phyloP scores from a whole-genome alignment of 441 rosid genomes.

The Euphorbia neoarborescens region DNA sequence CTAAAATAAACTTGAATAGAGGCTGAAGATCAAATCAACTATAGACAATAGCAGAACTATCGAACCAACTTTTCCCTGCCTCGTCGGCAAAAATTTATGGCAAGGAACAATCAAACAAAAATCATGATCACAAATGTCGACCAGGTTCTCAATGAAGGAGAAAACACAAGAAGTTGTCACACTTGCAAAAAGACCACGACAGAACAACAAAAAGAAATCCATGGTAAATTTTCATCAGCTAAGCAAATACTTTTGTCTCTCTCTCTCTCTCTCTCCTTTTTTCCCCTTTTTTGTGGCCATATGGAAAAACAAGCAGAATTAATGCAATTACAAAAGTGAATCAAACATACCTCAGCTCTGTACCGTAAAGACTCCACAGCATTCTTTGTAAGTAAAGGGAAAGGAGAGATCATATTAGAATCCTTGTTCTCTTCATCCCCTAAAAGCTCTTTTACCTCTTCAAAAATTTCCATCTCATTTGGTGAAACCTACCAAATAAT shows the following conservation, averaged over 20 bases:
- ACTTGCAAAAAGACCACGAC: not conserved
- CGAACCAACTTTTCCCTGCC: not conserved
- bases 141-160: not conserved
- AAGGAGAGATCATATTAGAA: slow-evolving; percentile 42
- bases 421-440: slow-evolving; percentile 54
- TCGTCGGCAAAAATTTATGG: not conserved
- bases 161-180: not conserved
- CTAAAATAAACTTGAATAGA: not conserved
- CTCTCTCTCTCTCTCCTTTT: not conserved
- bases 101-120: not conserved
- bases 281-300: not conserved
- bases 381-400: slow-evolving; percentile 63
- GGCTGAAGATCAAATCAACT: not conserved
- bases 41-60: not conserved
- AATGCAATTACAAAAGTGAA: not conserved
- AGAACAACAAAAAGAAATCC: not conserved
- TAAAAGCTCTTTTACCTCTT: slow-evolving; percentile 58
- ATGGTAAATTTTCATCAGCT: not conserved
- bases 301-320: not conserved
- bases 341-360: slow-evolving; percentile 70
- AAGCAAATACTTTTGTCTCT: not conserved
- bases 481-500: slow-evolving; percentile 55
- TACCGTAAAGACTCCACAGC: slow-evolving; percentile 90
- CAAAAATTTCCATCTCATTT: slow-evolving; percentile 72
- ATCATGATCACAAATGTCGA: not conserved